Evolutionary conservation across 345 rosid species (phyloP).

Genomic region (Aquilaria yunnanensis): DNA sequence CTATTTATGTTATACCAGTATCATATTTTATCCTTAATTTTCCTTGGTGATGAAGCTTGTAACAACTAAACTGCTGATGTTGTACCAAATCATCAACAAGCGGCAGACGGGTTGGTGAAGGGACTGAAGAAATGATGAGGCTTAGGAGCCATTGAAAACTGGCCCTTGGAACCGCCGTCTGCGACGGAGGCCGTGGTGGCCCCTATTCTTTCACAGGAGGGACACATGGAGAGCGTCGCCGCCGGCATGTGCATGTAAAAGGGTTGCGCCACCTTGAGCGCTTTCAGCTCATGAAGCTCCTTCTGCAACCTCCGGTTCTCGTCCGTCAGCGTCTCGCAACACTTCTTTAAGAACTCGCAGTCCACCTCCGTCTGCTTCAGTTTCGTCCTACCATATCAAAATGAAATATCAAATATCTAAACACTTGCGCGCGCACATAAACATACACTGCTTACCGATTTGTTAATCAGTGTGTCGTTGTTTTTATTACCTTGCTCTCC

Average conservation of each 20-base stretch:
- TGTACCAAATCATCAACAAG: slow-evolving; percentile 39
- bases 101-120: slow-evolving; percentile 76
- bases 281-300: slow-evolving; percentile 77
- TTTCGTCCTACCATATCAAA: slow-evolving; percentile 60
- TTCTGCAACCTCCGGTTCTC: slow-evolving; percentile 94
- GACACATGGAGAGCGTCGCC: slow-evolving; percentile 71
- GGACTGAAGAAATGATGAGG: slow-evolving; percentile 54
- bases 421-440: background rate
- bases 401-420: background rate
- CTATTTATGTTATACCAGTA: slow-evolving; percentile 11
- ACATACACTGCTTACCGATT: background rate
- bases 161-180: slow-evolving; percentile 24
- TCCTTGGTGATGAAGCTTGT: too few species aligned
- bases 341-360: slow-evolving; percentile 82
- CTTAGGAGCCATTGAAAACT: slow-evolving; percentile 49
- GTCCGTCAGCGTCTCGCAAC: slow-evolving; percentile 82
- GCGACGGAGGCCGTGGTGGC: slow-evolving; percentile 13
- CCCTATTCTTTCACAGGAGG: slow-evolving; percentile 70
- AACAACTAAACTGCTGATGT: too few species aligned
- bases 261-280: slow-evolving; percentile 48
- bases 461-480: background rate
- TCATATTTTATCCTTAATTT: slow-evolving; percentile 2
- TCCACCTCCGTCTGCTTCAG: slow-evolving; percentile 99
- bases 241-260: slow-evolving; percentile 81
- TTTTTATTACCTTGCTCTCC: slow-evolving; percentile 83